phyloP scores from a whole-genome alignment of 1,284 basidiomycete species.

The Rhodotorula sp. region DNA sequence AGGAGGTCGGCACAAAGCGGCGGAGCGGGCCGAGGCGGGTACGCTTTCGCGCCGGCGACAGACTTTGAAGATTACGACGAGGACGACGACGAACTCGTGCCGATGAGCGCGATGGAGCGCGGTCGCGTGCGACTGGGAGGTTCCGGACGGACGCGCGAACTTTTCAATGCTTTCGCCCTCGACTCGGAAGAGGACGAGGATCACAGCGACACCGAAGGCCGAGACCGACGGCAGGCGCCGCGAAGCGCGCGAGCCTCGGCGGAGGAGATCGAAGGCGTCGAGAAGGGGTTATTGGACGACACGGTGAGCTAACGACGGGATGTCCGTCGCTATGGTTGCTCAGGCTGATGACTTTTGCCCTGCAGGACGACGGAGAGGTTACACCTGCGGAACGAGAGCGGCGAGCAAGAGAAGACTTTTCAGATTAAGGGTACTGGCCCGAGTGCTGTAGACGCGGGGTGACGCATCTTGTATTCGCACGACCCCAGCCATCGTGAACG shows the following conservation, averaged over 20 bases:
- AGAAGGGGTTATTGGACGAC: constrained; percentile 9
- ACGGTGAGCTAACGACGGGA: background rate
- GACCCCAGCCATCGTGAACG: background rate
- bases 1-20: constrained; percentile 21
- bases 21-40: constrained; percentile 43
- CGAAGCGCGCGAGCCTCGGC: background rate
- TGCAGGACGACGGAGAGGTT: constrained; percentile 20
- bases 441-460: background rate
- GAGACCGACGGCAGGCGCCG: background rate
- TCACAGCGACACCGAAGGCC: background rate
- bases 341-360: constrained; percentile 7
- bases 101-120: constrained; percentile 47
- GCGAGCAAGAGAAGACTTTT: constrained; percentile 22
- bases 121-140: constrained; percentile 29
- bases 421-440: constrained; percentile 8
- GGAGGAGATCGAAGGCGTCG: constrained; percentile 1
- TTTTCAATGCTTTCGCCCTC: constrained; percentile 52
- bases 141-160: constrained; percentile 46
- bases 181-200: constrained; percentile 48
- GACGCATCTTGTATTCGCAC: background rate
- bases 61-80: constrained; percentile 48
- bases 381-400: constrained; percentile 17
- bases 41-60: constrained; percentile 49
- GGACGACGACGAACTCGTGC: constrained; percentile 33
- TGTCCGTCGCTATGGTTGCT: background rate